A percentile compares a stretch with the other conserved stretches of the same genome.
Conservation (phyloP, 176 grass and related monocot genomes). For the Pharus latifolius region DNA sequence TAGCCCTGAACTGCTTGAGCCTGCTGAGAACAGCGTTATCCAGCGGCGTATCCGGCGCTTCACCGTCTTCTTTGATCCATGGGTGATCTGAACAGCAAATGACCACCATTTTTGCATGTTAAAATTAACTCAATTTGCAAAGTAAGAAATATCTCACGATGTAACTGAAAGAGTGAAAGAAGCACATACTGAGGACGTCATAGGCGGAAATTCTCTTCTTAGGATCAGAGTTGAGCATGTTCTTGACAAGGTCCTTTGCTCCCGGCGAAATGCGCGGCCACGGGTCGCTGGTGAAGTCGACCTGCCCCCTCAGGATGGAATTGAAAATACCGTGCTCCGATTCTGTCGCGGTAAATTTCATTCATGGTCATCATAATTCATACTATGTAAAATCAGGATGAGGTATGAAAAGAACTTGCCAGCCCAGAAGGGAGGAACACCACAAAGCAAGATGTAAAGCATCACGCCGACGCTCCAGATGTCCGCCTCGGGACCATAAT, state of each 20-base stretch:
- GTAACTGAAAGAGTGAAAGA: background rate
- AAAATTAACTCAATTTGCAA: background rate
- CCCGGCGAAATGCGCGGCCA: constrained; percentile 60
- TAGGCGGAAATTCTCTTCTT: constrained; percentile 64
- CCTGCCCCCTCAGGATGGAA: constrained; percentile 58
- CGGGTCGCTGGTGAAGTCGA: constrained; percentile 64
- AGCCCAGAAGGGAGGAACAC: constrained; percentile 85
- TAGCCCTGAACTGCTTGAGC: constrained; percentile 83
- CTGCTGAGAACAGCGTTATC: constrained; percentile 75
- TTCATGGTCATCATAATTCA: no score
- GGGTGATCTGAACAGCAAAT: constrained; percentile 45
- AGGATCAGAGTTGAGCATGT: constrained; percentile 69
- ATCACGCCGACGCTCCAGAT: constrained; percentile 88
- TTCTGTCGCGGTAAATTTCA: constrained; percentile 22
- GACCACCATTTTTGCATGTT: background rate
- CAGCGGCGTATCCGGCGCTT: constrained; percentile 69
- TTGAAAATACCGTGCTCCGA: constrained; percentile 87
- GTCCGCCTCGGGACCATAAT: constrained; percentile 64
- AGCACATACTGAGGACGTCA: constrained; percentile 59
- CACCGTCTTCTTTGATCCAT: constrained; percentile 91
- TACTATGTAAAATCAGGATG: background rate
- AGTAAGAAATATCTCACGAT: background rate
- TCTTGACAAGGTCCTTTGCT: constrained; percentile 79
- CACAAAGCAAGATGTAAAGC: constrained; percentile 71
- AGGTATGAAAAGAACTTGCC: constrained; percentile 13